These are phyloP conservation scores for Cercospora berteroae DNA, from an alignment of 2,329 filamentous ascomycete species.

Conservation along the genomic window DNA sequence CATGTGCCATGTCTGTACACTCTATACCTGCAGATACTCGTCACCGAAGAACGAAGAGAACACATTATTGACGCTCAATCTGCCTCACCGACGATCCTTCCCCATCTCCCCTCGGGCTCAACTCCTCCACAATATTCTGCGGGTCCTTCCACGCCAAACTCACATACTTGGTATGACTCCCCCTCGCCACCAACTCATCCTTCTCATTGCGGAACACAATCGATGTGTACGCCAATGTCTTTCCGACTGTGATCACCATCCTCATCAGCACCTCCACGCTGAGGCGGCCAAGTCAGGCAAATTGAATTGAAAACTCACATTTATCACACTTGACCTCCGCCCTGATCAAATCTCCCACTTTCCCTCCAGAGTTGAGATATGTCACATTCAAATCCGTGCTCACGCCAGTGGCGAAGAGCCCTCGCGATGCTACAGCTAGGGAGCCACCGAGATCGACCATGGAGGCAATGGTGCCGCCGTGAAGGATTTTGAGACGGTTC, in stretches of 20 bases:
- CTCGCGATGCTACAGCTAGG: slow-evolving; percentile 63
- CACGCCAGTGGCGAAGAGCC: slow-evolving; percentile 64
- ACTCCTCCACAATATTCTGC: slow-evolving; percentile 59
- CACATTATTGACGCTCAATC: not conserved
- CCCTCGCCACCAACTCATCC: slow-evolving; percentile 60
- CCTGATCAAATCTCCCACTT: slow-evolving; percentile 53
- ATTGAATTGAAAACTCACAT: slow-evolving; percentile 43
- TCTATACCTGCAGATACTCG: not conserved
- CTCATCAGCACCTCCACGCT: not conserved
- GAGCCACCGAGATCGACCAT: slow-evolving; percentile 69
- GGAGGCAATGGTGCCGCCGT: slow-evolving; percentile 75
- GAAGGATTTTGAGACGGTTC: slow-evolving; percentile 74
- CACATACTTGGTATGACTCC: slow-evolving; percentile 64
- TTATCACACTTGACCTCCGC: slow-evolving; percentile 65
- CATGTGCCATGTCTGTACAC: not conserved
- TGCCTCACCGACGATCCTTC: not conserved
- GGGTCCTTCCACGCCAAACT: slow-evolving; percentile 60
- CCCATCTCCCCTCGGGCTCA: slow-evolving; percentile 42
- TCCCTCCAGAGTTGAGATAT: slow-evolving; percentile 63
- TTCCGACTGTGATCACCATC: not conserved
- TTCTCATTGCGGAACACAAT: slow-evolving; percentile 61
- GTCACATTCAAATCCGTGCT: slow-evolving; percentile 67
- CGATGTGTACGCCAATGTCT: slow-evolving; percentile 22
- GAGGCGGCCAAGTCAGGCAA: not conserved
- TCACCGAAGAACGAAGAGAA: not conserved